phyloP scores from a whole-genome alignment of 31 red algal genomes.

The Porphyra umbilicalis region DNA sequence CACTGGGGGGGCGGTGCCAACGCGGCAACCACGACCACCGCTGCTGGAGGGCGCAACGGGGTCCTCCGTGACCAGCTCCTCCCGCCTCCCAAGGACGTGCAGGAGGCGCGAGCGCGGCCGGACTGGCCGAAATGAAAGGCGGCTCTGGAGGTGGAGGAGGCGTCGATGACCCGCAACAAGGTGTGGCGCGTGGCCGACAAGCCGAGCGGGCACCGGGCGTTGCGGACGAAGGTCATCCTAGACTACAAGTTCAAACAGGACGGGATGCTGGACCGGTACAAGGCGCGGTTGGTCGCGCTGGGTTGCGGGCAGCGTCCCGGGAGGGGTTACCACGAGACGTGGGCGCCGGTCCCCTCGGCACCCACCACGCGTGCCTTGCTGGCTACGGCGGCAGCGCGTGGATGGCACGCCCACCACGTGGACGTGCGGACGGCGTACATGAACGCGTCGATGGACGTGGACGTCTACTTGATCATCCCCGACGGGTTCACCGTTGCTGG shows the following conservation, averaged over 20 bases:
- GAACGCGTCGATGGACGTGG: too few relatives aligned
- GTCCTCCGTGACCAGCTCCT: neutral
- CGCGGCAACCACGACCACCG: too few relatives aligned
- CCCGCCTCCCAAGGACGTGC: neutral
- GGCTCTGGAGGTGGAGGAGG: neutral
- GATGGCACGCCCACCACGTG: constrained; percentile 2
- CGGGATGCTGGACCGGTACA: too few relatives aligned
- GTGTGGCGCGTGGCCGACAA: neutral
- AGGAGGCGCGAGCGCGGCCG: neutral
- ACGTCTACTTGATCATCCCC: too few relatives aligned
- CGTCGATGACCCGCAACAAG: too few relatives aligned
- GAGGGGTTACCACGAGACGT: neutral
- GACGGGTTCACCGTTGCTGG: constrained; percentile 10
- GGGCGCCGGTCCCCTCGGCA: neutral
- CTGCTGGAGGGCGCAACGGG: too few relatives aligned
- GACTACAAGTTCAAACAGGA: constrained; percentile 4
- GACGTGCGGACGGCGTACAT: constrained; percentile 31
- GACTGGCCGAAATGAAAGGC: constrained; percentile 1
- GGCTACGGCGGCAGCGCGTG: constrained; percentile 17
- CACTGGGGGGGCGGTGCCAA: neutral
- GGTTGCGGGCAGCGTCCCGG: too few relatives aligned
- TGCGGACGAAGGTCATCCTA: too few relatives aligned
- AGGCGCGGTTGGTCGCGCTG: too few relatives aligned
- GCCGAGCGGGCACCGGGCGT: too few relatives aligned
- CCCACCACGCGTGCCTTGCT: too few relatives aligned